Evolutionary conservation across 192 early-diverging fungal species (phyloP).

Genomic region (Linnemannia exigua): DNA sequence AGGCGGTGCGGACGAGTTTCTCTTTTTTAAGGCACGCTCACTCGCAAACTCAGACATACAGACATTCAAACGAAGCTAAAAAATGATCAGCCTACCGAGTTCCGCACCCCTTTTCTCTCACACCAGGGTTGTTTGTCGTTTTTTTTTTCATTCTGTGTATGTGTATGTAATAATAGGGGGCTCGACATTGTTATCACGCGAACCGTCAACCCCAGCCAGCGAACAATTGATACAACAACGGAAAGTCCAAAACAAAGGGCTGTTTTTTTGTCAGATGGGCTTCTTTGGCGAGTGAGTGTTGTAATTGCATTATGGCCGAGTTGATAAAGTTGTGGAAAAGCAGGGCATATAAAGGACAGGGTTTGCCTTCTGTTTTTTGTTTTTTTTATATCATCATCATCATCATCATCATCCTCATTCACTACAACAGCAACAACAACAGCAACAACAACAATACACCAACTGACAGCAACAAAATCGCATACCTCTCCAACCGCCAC

Average conservation of each 20-base stretch:
- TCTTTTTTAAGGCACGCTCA: background rate
- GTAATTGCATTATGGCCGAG: background rate
- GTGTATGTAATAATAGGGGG: slow-evolving; percentile 1
- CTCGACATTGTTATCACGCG: background rate
- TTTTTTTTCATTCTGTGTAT: background rate
- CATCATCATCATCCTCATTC: background rate
- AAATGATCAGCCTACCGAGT: background rate
- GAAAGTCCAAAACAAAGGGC: background rate
- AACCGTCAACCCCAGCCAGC: background rate
- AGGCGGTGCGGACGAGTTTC: background rate
- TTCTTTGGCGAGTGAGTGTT: background rate
- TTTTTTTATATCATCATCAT: background rate
- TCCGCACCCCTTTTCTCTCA: background rate
- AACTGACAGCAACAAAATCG: background rate
- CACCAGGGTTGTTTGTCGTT: background rate
- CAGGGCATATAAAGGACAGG: background rate
- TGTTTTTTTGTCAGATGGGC: background rate
- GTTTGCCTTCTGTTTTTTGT: background rate
- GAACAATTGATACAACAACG: background rate
- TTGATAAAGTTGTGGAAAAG: background rate
- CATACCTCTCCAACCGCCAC: slow-evolving; percentile 1
- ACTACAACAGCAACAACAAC: background rate
- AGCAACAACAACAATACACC: background rate
- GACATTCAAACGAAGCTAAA: background rate
- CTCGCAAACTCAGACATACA: background rate